Conservation (phyloP, 805 yeast species). For the Yamadazyma paraphyllophila region DNA sequence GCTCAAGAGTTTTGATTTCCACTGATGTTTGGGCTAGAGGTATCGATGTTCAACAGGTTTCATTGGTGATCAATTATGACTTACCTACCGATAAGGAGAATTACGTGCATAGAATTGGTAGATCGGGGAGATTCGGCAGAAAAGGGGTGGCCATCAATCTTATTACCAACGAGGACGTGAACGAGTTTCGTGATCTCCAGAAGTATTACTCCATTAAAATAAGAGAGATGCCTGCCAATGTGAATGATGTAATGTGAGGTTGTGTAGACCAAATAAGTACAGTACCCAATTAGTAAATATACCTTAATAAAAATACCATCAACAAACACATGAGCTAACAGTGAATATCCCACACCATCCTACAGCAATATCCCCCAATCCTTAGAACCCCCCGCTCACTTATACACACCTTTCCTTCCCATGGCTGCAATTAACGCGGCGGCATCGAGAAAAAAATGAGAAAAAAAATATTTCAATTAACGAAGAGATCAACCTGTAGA, state of each 20-base stretch:
- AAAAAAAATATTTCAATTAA: conserved; percentile 3
- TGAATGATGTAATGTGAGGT: conserved; percentile 40
- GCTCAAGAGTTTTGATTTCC: conserved; percentile 88
- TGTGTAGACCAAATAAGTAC: neutral
- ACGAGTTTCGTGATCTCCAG: conserved; percentile 71
- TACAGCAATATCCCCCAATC: too few species aligned
- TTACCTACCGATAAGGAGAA: conserved; percentile 90
- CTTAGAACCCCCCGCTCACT: neutral
- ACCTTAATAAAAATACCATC: too few species aligned
- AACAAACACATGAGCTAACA: too few species aligned
- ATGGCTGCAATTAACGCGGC: conserved; percentile 7
- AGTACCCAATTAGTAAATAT: neutral
- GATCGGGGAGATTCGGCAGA: conserved; percentile 98
- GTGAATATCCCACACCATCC: too few species aligned
- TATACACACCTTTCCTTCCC: neutral
- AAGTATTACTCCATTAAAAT: conserved; percentile 66
- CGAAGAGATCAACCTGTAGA: conserved; percentile 4
- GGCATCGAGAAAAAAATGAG: conserved; percentile 5
- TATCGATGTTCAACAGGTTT: conserved; percentile 97
- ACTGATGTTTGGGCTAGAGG: conserved; percentile 99
- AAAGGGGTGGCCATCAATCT: conserved; percentile 98
- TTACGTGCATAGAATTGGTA: conserved; percentile 96
- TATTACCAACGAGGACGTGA: conserved; percentile 75
- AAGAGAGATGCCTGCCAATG: conserved; percentile 75
- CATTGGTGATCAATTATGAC: conserved; percentile 93